Conservation (phyloP, 805 yeast genomes). For the Metahyphopichia silvanorum region DNA sequence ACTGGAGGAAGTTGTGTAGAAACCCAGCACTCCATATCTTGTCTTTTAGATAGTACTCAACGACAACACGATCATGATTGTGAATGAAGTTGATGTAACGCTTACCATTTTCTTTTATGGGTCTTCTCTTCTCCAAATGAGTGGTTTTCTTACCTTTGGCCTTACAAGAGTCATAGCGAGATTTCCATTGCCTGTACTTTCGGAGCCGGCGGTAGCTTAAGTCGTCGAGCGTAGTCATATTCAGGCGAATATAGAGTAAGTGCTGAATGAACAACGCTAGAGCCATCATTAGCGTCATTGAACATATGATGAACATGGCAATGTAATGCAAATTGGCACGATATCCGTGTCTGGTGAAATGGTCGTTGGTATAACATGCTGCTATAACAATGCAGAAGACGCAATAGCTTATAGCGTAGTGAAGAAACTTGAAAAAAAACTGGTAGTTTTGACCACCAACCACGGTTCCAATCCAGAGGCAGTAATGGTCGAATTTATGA, state of each 20-base stretch:
- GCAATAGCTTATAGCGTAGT: slow-evolving; percentile 35
- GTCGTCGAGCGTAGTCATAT: slow-evolving; percentile 61
- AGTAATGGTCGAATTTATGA: slow-evolving; percentile 78
- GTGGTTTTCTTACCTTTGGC: slow-evolving; percentile 4
- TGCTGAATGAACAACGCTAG: slow-evolving; percentile 42
- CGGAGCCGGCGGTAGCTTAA: slow-evolving; percentile 32
- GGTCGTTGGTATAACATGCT: slow-evolving; percentile 18
- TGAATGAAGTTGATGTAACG: slow-evolving; percentile 44
- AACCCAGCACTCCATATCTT: slow-evolving; percentile 37
- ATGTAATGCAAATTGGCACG: slow-evolving; percentile 47
- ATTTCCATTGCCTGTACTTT: slow-evolving; percentile 24
- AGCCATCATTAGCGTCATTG: slow-evolving; percentile 45
- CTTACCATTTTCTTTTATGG: slow-evolving; percentile 23
- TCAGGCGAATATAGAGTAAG: slow-evolving; percentile 40
- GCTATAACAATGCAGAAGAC: slow-evolving; percentile 23
- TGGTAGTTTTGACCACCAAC: slow-evolving; percentile 68
- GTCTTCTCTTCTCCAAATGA: slow-evolving; percentile 5
- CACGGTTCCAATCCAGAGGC: slow-evolving; percentile 71
- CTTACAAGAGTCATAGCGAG: slow-evolving; percentile 6
- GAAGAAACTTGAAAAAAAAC: slow-evolving; percentile 52
- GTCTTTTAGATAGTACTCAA: slow-evolving; percentile 27
- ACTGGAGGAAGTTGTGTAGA: slow-evolving; percentile 23
- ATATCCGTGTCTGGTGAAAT: slow-evolving; percentile 19
- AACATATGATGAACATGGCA: slow-evolving; percentile 42
- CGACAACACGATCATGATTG: slow-evolving; percentile 32